Conservation (phyloP, 129 eudicot species). For the Pseudognaphalium luteoalbum region DNA sequence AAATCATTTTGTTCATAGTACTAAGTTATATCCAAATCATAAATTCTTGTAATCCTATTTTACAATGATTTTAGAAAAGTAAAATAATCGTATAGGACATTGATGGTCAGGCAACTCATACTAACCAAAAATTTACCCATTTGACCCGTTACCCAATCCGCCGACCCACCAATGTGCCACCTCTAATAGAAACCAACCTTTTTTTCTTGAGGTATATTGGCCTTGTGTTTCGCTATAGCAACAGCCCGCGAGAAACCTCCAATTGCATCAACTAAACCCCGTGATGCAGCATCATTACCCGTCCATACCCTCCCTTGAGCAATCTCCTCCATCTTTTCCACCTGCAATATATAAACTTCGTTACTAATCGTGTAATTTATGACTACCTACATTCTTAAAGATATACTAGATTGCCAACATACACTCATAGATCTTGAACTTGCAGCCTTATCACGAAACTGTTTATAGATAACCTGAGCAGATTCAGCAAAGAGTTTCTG, state of each 20-base stretch:
- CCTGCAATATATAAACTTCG: constrained; percentile 41
- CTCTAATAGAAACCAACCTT: constrained; percentile 39
- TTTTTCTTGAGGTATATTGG: constrained; percentile 62
- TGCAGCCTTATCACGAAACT: constrained; percentile 87
- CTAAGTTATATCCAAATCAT: no score
- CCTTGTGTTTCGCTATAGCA: constrained; percentile 93
- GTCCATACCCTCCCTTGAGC: constrained; percentile 99
- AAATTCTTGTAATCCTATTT: neutral
- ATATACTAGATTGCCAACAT: constrained; percentile 19
- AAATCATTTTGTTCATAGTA: no score
- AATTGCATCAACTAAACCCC: constrained; percentile 88
- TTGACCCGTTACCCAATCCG: no score
- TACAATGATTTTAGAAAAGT: no score
- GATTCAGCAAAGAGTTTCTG: constrained; percentile 74
- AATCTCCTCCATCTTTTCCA: constrained; percentile 86
- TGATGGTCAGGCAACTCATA: no score
- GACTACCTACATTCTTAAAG: neutral
- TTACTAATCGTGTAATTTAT: neutral
- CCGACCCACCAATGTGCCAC: no score
- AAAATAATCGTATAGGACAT: no score
- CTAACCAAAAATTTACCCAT: no score
- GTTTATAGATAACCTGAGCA: constrained; percentile 58
- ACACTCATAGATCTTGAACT: constrained; percentile 89
- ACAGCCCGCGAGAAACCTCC: constrained; percentile 89
- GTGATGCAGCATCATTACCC: constrained; percentile 75